These are phyloP conservation scores for Eimeria brunetti DNA, from an alignment of 169 alveolate genomes.

Conservation along the genomic window DNA sequence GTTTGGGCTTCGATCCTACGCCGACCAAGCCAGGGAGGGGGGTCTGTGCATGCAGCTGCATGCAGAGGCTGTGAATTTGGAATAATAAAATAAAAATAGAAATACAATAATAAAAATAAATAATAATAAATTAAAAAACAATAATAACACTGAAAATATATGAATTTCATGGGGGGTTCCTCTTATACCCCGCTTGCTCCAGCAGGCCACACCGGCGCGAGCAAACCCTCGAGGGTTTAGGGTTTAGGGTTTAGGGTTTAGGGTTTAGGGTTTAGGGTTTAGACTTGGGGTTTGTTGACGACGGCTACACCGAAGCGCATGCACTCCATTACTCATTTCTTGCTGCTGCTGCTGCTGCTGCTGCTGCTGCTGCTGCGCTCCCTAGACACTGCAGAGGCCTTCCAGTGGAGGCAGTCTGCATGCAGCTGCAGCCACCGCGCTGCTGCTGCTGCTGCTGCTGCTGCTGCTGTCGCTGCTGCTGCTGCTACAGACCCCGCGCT, in stretches of 20 bases:
- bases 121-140: too few species aligned
- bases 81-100: too few species aligned
- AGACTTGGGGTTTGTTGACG: not conserved
- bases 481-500: not conserved
- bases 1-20: not conserved
- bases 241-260: not conserved
- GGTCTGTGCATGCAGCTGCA: not conserved
- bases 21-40: not conserved
- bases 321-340: not conserved
- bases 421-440: not conserved
- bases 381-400: not conserved
- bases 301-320: not conserved
- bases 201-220: not conserved
- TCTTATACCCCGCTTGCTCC: not conserved
- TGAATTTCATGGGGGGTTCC: not conserved
- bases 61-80: not conserved
- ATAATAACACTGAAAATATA: too few species aligned
- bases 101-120: too few species aligned
- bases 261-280: constrained; percentile 37
- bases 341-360: constrained; percentile 1
- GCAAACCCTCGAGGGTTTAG: not conserved
- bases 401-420: not conserved
- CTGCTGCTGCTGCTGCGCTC: not conserved
- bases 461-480: not conserved
- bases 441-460: not conserved